Base-by-base conservation (phyloP, 345 rosid species). In the Bretschneidera sinensis region DNA sequence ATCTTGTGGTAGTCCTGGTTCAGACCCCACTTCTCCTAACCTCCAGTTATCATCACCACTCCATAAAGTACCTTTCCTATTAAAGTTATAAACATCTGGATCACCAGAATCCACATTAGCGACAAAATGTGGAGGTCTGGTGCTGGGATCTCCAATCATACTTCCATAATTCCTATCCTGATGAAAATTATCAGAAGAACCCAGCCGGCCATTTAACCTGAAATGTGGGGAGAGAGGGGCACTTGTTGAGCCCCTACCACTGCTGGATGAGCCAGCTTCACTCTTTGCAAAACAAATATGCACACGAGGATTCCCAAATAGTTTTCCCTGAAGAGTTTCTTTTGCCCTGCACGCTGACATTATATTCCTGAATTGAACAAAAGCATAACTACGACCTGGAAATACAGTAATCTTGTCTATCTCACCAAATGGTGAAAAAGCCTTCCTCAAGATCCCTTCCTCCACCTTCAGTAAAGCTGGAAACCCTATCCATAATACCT, bases 361-460 rank as follows among this genome's bases (percentile, higher is more conserved):
- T 57, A 78, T 17, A 69, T 66, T 78, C 65, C 79, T 76, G 76
- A 85, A 92, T 24, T 80, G 88, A 70, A 92, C 91, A 76, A 92
- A 92, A 62, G 98, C 98, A 78, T 89, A 92, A 73, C 96, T 92
- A 57, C 97, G 97, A 57, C 98, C 97, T 25, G 97, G 96, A 74
- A 92, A 87, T 57, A 79, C 83, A 19, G 94, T 79, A 43, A 92
- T 80, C 79, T 81, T 92, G 47, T 84, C 87, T 64, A 89, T 73
- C 68, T 92, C 98, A 66, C 98, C 98, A 64, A 85, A 92, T 24
- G 96, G 89, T 5, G 88, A 81, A 71, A 92, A 89, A 21, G 88
- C 91, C 66, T 84, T 81, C 68, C 88, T 78, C 76, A 92, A 78
- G 71, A 82, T 77, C 49, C 55, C 52, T 61, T 92, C 98, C 69